Evolutionary conservation across 345 rosid species (phyloP).

Genomic region (Hibiscus trionum): DNA sequence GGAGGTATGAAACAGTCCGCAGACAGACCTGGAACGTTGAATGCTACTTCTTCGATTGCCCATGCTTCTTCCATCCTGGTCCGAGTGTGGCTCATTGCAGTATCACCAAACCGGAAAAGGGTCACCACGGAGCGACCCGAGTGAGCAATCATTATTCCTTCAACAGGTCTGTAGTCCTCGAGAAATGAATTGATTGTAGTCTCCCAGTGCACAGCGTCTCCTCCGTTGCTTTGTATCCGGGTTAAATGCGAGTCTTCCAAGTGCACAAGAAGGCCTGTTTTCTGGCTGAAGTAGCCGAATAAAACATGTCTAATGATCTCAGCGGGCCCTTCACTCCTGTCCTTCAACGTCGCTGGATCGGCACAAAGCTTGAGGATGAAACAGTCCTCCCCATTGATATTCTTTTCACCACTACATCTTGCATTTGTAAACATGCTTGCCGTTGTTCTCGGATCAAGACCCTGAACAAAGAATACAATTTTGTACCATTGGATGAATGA

Average conservation of each 20-base stretch:
- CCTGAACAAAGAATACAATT: conserved; percentile 31
- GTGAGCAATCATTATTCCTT: conserved; percentile 85
- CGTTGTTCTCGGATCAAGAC: conserved; percentile 79
- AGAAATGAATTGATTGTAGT: conserved; percentile 79
- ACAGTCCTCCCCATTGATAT: conserved; percentile 64
- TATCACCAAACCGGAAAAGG: conserved; percentile 72
- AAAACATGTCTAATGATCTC: conserved; percentile 77
- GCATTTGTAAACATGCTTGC: conserved; percentile 67
- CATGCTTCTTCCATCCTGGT: conserved; percentile 86
- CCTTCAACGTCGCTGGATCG: conserved; percentile 62
- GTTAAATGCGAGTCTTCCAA: conserved; percentile 78
- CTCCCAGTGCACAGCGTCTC: conserved; percentile 79
- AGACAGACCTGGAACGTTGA: conserved; percentile 71
- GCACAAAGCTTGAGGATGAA: conserved; percentile 84
- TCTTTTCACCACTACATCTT: conserved; percentile 73
- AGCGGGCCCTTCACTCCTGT: conserved; percentile 85
- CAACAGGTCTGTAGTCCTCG: conserved; percentile 65
- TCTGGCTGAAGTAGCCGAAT: conserved; percentile 87
- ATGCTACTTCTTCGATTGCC: conserved; percentile 81
- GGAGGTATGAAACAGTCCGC: conserved; percentile 82
- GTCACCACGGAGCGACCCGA: conserved; percentile 78
- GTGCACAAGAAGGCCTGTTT: conserved; percentile 69
- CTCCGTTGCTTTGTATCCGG: conserved; percentile 61
- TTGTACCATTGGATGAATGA: background rate
- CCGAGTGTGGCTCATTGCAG: conserved; percentile 67